Conservation (phyloP, 345 rosid species). For the Gynandropsis gynandra region DNA sequence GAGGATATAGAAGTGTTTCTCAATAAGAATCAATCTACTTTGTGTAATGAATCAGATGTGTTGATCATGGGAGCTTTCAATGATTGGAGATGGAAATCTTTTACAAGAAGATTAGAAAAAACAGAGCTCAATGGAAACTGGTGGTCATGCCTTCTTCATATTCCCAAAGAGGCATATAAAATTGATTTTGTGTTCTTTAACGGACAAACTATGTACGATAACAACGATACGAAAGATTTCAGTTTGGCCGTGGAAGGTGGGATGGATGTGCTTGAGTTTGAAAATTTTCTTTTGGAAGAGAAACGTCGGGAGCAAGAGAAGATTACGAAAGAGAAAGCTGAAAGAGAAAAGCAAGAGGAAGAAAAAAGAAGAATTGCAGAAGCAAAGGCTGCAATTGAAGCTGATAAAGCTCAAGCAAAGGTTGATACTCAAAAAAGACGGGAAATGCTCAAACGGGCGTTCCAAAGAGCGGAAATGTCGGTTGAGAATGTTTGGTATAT, state of each 20-base stretch:
- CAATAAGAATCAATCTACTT: slow-evolving; percentile 50
- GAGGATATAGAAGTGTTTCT: slow-evolving; percentile 71
- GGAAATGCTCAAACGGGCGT: slow-evolving; percentile 34
- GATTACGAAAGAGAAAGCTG: slow-evolving; percentile 72
- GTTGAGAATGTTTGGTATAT: slow-evolving; percentile 59
- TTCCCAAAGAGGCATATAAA: slow-evolving; percentile 84
- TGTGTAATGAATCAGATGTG: slow-evolving; percentile 52
- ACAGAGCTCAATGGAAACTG: slow-evolving; percentile 62
- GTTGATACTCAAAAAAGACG: slow-evolving; percentile 48
- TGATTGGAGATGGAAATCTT: slow-evolving; percentile 88
- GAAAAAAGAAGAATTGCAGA: slow-evolving; percentile 68
- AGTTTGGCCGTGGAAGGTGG: slow-evolving; percentile 61
- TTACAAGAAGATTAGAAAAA: slow-evolving; percentile 57
- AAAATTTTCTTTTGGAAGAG: slow-evolving; percentile 81
- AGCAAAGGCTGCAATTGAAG: slow-evolving; percentile 66
- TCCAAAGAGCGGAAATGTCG: slow-evolving; percentile 44
- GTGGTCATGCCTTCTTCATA: slow-evolving; percentile 78
- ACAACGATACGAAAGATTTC: slow-evolving; percentile 65
- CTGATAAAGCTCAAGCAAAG: slow-evolving; percentile 67
- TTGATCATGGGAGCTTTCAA: slow-evolving; percentile 87
- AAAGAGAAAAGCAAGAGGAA: slow-evolving; percentile 63
- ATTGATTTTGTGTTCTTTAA: slow-evolving; percentile 87
- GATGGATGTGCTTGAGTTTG: slow-evolving; percentile 64
- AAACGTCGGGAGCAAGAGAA: slow-evolving; percentile 65
- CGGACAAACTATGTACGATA: slow-evolving; percentile 67